phyloP scores from a whole-genome alignment of 331 rosid genomes.

The Ulmus americana region DNA sequence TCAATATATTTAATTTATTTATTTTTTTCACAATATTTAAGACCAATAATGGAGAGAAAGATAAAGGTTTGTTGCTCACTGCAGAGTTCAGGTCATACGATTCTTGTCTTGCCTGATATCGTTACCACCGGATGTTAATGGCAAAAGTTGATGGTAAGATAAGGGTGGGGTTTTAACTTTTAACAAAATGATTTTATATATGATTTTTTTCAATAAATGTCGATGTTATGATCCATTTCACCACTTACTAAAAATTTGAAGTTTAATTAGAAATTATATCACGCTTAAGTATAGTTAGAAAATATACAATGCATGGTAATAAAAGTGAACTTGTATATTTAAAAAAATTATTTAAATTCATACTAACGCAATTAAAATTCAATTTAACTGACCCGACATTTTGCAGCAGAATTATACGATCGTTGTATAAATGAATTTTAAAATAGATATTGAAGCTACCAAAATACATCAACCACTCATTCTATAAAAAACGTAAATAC shows the following conservation, averaged over 20 bases:
- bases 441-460: slow-evolving; percentile 26
- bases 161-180: background rate
- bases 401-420: background rate
- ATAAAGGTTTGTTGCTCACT: slow-evolving; percentile 1
- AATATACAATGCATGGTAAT: too few relatives aligned
- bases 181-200: background rate
- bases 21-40: background rate
- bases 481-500: slow-evolving; percentile 33
- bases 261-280: too few relatives aligned
- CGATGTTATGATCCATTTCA: background rate
- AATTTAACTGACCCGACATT: background rate
- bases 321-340: too few relatives aligned
- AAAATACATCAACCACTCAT: slow-evolving; percentile 46
- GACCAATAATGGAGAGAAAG: background rate
- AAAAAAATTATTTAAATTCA: too few relatives aligned
- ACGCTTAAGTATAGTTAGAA: too few relatives aligned
- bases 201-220: too few relatives aligned
- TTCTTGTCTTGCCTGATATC: slow-evolving; percentile 18
- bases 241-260: too few relatives aligned
- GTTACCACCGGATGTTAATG: slow-evolving; percentile 8
- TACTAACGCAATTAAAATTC: too few relatives aligned
- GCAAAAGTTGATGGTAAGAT: background rate
- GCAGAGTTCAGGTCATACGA: background rate
- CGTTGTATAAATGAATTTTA: slow-evolving; percentile 13
- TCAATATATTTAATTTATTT: slow-evolving; percentile 2